These are phyloP conservation scores for Escallonia rubra DNA, from an alignment of 129 eudicot species.

Conservation along the genomic window DNA sequence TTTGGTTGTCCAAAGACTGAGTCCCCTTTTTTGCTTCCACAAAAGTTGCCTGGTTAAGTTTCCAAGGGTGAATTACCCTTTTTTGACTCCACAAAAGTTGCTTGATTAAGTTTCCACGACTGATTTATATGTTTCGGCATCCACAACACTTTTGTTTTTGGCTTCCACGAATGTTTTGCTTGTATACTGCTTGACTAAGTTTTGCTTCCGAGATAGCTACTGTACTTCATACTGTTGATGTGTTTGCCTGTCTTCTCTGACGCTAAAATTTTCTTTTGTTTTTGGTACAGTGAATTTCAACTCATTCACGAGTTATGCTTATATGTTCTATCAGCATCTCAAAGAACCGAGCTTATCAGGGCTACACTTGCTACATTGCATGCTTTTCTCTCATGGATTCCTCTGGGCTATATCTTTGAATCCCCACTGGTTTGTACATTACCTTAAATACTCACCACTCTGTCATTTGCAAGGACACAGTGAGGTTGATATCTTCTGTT, in stretches of 20 bases:
- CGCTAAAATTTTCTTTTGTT: constrained; percentile 1
- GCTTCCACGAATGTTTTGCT: not conserved
- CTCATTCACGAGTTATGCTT: constrained; percentile 97
- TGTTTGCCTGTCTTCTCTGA: not conserved
- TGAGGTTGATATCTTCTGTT: not conserved
- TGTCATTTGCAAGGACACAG: not conserved
- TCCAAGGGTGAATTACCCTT: too few relatives aligned
- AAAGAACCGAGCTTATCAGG: constrained; percentile 87
- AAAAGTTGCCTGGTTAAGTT: too few relatives aligned
- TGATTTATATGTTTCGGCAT: too few relatives aligned
- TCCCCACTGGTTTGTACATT: constrained; percentile 79
- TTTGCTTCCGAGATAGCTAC: not conserved
- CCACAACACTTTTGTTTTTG: not conserved
- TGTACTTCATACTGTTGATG: not conserved
- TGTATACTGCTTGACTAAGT: not conserved
- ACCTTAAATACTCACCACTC: not conserved
- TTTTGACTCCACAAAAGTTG: too few relatives aligned
- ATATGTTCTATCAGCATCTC: constrained; percentile 96
- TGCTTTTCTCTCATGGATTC: constrained; percentile 99
- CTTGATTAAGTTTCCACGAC: too few relatives aligned
- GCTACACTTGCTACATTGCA: constrained; percentile 95
- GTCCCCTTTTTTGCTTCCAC: too few relatives aligned
- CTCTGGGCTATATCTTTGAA: constrained; percentile 94
- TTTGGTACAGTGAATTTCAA: constrained; percentile 78
- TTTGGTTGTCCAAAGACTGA: too few relatives aligned